Evolutionary conservation across 306 rosid genomes (phyloP).

Genomic region (Trifolium fragiferum): DNA sequence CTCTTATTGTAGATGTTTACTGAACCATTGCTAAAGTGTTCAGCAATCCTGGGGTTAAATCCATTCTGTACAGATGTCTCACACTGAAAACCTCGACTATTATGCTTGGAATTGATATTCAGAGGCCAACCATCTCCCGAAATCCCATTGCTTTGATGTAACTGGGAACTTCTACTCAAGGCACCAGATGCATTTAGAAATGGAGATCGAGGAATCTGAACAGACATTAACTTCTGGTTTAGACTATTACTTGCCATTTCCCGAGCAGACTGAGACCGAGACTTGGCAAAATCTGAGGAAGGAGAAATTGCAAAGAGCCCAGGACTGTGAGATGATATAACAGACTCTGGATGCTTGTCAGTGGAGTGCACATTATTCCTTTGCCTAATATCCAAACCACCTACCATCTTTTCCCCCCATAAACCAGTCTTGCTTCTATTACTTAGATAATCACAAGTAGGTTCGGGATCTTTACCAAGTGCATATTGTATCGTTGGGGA

Average conservation of each 20-base stretch:
- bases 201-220: constrained; percentile 60
- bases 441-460: constrained; percentile 49
- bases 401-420: constrained; percentile 58
- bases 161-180: constrained; percentile 56
- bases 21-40: constrained; percentile 49
- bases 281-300: constrained; percentile 58
- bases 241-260: constrained; percentile 58
- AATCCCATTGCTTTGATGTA: constrained; percentile 66
- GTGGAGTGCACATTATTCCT: constrained; percentile 54
- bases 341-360: constrained; percentile 53
- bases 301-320: constrained; percentile 51
- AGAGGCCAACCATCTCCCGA: constrained; percentile 67
- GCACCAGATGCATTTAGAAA: constrained; percentile 54
- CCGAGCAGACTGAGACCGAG: constrained; percentile 73
- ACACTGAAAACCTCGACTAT: constrained; percentile 53
- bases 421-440: constrained; percentile 53
- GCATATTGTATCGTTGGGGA: constrained; percentile 59
- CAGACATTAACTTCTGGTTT: constrained; percentile 62
- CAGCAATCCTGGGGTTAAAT: constrained; percentile 58
- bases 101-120: constrained; percentile 58
- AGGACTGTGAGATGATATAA: constrained; percentile 53
- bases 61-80: constrained; percentile 66
- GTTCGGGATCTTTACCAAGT: constrained; percentile 50
- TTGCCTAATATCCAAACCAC: constrained; percentile 54
- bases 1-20: constrained; percentile 42